phyloP scores from a whole-genome alignment of 768 basidiomycete species.

The Plicaturopsis crispa region DNA sequence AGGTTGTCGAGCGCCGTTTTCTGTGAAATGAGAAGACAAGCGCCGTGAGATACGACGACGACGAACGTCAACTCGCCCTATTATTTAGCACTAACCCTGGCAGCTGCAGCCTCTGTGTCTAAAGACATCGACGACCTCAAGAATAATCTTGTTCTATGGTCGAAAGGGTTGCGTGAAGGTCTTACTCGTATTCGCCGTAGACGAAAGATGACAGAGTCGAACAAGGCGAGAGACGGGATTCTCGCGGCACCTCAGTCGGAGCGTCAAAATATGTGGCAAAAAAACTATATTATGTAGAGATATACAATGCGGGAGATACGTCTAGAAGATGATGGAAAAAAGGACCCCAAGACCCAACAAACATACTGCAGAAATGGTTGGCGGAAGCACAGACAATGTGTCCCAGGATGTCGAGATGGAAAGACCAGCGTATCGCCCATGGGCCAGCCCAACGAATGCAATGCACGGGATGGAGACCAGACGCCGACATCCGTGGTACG shows the following conservation, averaged over 20 bases:
- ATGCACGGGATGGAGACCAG: too few relatives aligned
- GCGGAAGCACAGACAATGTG: conserved; percentile 7
- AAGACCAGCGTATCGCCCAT: too few relatives aligned
- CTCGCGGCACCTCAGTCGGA: conserved; percentile 39
- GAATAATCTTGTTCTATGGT: too few relatives aligned
- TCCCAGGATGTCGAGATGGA: too few relatives aligned
- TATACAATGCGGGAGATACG: too few relatives aligned
- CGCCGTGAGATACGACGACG: conserved; percentile 24
- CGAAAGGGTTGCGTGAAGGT: conserved; percentile 12
- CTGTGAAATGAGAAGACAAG: conserved; percentile 21
- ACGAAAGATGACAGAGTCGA: conserved; percentile 9
- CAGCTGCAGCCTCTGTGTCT: conserved; percentile 33
- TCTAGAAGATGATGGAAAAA: too few relatives aligned
- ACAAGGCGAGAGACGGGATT: neutral
- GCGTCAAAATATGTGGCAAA: conserved; percentile 45
- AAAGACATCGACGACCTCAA: conserved; percentile 42
- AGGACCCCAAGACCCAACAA: too few relatives aligned
- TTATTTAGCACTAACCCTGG: conserved; percentile 38
- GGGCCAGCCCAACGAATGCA: too few relatives aligned
- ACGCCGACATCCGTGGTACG: too few relatives aligned
- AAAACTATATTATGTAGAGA: conserved; percentile 29
- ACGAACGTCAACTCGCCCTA: conserved; percentile 5
- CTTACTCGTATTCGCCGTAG: conserved; percentile 1
- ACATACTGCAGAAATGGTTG: too few relatives aligned
- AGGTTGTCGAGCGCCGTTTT: conserved; percentile 37